Percentiles rank a stretch among this genome's conserved stretches.
Evolutionary conservation across 2,329 filamentous ascomycete genomes (phyloP).

Genomic region (Neurospora sp.): DNA sequence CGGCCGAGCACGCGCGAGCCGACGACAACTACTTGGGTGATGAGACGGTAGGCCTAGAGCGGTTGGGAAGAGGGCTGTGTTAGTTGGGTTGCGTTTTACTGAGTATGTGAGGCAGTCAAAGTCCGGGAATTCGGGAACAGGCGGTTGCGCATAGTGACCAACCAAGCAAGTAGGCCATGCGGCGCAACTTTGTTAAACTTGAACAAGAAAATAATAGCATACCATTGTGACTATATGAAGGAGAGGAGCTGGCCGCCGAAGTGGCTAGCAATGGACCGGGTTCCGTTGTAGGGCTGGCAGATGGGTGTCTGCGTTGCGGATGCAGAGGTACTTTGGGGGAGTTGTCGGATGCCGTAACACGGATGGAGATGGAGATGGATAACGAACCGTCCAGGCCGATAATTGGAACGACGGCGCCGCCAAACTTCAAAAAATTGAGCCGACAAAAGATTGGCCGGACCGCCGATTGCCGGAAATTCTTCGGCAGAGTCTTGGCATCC

Average conservation of each 20-base stretch:
- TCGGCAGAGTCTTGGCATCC: constrained; percentile 1
- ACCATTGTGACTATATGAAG: constrained; percentile 15
- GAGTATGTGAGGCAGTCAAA: background rate
- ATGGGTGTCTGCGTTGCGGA: background rate
- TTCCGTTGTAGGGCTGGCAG: background rate
- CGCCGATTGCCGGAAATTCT: constrained; percentile 17
- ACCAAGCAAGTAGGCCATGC: background rate
- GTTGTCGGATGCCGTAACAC: background rate
- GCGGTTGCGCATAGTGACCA: background rate
- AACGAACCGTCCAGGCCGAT: background rate
- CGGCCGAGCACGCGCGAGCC: constrained; percentile 87
- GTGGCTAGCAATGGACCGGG: background rate
- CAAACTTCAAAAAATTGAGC: constrained; percentile 13
- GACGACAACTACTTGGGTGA: constrained; percentile 86
- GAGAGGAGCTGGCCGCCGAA: background rate
- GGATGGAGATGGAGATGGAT: background rate
- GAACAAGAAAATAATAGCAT: background rate
- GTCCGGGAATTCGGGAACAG: background rate
- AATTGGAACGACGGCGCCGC: background rate
- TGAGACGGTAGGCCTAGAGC: constrained; percentile 77
- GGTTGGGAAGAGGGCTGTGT: background rate
- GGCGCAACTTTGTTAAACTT: background rate
- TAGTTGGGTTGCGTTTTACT: background rate
- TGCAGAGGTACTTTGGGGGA: background rate
- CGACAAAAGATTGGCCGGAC: constrained; percentile 5